Percentiles rank a stretch among this genome's conserved stretches.
Evolutionary conservation across 768 basidiomycete species (phyloP).

Genomic region (Termitomyces heimii): DNA sequence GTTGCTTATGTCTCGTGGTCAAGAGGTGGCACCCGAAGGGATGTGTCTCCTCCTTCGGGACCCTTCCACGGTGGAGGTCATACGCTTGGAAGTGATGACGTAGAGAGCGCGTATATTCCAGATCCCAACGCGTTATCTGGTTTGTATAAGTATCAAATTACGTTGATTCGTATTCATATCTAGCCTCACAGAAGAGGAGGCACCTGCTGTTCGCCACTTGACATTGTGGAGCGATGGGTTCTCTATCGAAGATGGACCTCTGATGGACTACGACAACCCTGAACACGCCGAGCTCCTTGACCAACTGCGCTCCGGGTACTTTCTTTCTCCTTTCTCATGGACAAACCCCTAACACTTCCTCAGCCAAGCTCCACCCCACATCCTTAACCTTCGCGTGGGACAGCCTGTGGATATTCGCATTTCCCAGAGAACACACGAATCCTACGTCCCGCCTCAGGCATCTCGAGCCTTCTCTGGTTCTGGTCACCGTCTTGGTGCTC

Average conservation of each 20-base stretch:
- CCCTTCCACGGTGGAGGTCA: conserved; percentile 73
- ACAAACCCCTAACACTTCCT: not conserved
- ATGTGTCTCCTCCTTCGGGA: conserved; percentile 13
- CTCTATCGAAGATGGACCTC: conserved; percentile 81
- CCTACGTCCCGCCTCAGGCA: conserved; percentile 55
- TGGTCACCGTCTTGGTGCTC: conserved; percentile 79
- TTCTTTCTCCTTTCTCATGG: conserved; percentile 21
- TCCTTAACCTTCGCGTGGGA: conserved; percentile 66
- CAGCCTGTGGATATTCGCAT: conserved; percentile 87
- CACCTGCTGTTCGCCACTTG: conserved; percentile 63
- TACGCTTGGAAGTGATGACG: conserved; percentile 87
- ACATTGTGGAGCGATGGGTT: conserved; percentile 96
- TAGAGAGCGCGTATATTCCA: conserved; percentile 68
- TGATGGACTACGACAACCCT: conserved; percentile 82
- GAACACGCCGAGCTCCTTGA: conserved; percentile 59
- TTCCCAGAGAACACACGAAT: conserved; percentile 59
- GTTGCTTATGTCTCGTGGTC: not conserved
- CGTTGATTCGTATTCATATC: not conserved
- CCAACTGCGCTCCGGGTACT: conserved; percentile 77
- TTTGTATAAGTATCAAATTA: conserved; percentile 6
- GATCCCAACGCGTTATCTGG: conserved; percentile 50
- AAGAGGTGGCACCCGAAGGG: conserved; percentile 33
- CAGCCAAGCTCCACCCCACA: conserved; percentile 72
- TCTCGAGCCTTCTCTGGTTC: conserved; percentile 55
- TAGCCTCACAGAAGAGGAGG: conserved; percentile 27